Conservation (phyloP, 2,329 filamentous ascomycete genomes). For the Fusarium verticillioides region DNA sequence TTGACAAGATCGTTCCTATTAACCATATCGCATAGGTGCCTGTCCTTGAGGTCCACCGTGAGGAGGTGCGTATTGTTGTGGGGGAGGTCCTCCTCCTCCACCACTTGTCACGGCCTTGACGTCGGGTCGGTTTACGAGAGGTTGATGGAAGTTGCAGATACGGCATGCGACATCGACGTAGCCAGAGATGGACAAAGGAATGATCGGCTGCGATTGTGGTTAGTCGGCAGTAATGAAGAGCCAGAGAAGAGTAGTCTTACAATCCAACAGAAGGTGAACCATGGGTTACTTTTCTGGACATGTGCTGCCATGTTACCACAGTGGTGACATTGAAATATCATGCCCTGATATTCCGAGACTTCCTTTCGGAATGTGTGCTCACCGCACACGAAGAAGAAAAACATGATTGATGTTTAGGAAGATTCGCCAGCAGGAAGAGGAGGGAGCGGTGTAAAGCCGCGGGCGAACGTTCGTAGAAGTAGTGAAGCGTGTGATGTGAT, state of each 20-base stretch:
- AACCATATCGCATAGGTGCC: conserved; percentile 47
- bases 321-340: conserved; percentile 72
- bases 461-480: not conserved
- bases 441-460: not conserved
- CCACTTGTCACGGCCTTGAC: conserved; percentile 63
- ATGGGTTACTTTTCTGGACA: conserved; percentile 72
- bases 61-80: conserved; percentile 47
- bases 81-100: conserved; percentile 53
- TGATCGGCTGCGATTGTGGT: conserved; percentile 65
- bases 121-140: conserved; percentile 67
- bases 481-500: not conserved
- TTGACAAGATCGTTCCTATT: not conserved
- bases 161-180: conserved; percentile 78
- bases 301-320: conserved; percentile 72
- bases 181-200: conserved; percentile 75
- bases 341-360: conserved; percentile 69
- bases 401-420: conserved; percentile 55
- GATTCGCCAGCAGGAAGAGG: not conserved
- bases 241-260: conserved; percentile 54
- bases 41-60: conserved; percentile 48
- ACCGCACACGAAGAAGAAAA: conserved; percentile 71
- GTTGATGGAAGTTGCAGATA: conserved; percentile 81
- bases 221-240: conserved; percentile 17
- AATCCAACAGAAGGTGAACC: conserved; percentile 85
- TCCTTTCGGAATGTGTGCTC: conserved; percentile 70